phyloP scores from a whole-genome alignment of 164 flowering plant species.

The Chimonanthus praecox region DNA sequence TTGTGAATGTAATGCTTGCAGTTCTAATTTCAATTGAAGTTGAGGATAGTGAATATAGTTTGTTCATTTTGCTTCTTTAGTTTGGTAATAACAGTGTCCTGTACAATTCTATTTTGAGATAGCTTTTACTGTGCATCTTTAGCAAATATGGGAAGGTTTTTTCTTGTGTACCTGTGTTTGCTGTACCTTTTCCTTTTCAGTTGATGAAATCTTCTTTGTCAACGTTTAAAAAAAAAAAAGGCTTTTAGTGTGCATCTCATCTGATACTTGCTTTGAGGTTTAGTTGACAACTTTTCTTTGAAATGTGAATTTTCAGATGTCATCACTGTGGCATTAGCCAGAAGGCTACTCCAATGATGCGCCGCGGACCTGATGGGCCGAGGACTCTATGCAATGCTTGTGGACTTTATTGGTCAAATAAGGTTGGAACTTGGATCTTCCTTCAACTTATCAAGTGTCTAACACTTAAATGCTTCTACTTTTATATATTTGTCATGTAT shows the following conservation, averaged over 20 bases:
- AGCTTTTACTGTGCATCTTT: neutral
- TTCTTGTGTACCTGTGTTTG: too few species aligned
- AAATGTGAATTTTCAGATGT: slow-evolving; percentile 2
- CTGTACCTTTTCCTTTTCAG: too few species aligned
- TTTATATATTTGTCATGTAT: neutral
- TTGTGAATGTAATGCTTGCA: too few species aligned
- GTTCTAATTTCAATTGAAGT: too few species aligned
- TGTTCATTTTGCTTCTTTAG: too few species aligned
- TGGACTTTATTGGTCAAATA: slow-evolving; percentile 7
- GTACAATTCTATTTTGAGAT: neutral
- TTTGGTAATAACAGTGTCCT: too few species aligned
- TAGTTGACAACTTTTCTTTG: neutral
- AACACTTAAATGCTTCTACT: neutral
- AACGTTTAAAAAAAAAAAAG: too few species aligned
- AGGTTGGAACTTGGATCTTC: neutral
- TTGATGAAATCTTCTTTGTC: too few species aligned
- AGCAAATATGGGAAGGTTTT: too few species aligned
- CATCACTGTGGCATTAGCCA: slow-evolving; percentile 13
- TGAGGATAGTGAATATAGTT: too few species aligned
- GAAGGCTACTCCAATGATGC: slow-evolving; percentile 9
- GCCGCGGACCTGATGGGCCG: slow-evolving; percentile 9
- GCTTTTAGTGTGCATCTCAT: too few species aligned
- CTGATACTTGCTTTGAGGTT: neutral
- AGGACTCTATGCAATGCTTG: slow-evolving; percentile 7
- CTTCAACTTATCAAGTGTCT: neutral